A percentile compares a stretch with the other conserved stretches of the same genome.
phyloP scores from a whole-genome alignment of 129 eudicot species.

The Artemisia tridentata region DNA sequence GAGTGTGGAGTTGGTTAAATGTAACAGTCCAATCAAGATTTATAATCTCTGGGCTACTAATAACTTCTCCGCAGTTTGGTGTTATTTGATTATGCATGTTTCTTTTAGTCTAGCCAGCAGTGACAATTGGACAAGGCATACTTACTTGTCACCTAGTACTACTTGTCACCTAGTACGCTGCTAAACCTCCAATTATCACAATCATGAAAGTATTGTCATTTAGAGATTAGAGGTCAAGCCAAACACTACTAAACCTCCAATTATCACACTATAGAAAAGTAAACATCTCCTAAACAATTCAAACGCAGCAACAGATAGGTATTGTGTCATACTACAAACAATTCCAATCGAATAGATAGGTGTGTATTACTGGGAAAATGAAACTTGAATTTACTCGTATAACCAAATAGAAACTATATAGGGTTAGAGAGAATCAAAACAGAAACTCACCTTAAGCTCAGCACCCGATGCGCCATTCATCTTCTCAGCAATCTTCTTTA shows the following conservation, averaged over 20 bases:
- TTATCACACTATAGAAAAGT: not conserved
- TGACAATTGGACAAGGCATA: not conserved
- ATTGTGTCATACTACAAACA: too few relatives aligned
- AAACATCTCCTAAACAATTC: not conserved
- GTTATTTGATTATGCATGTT: too few relatives aligned
- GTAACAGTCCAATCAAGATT: not conserved
- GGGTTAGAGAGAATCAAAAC: not conserved
- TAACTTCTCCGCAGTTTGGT: not conserved
- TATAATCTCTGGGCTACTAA: not conserved
- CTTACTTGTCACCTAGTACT: not conserved
- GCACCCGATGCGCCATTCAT: conserved; percentile 37
- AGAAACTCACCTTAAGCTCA: conserved; percentile 24
- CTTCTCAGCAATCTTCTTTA: conserved; percentile 36
- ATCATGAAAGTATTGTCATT: too few relatives aligned
- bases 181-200: too few relatives aligned
- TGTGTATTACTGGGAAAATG: too few relatives aligned
- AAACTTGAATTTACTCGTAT: not conserved
- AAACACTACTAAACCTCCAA: not conserved
- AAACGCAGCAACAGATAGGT: too few relatives aligned
- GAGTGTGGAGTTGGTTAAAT: too few relatives aligned
- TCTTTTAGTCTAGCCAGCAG: too few relatives aligned
- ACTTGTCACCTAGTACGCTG: not conserved
- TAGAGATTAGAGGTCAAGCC: not conserved
- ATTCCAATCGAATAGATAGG: too few relatives aligned
- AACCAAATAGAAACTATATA: not conserved